Evolutionary conservation across 148 eudicot species (phyloP), one percentile per base, ranked within the genome.

Genomic region (Chenopodium album): DNA sequence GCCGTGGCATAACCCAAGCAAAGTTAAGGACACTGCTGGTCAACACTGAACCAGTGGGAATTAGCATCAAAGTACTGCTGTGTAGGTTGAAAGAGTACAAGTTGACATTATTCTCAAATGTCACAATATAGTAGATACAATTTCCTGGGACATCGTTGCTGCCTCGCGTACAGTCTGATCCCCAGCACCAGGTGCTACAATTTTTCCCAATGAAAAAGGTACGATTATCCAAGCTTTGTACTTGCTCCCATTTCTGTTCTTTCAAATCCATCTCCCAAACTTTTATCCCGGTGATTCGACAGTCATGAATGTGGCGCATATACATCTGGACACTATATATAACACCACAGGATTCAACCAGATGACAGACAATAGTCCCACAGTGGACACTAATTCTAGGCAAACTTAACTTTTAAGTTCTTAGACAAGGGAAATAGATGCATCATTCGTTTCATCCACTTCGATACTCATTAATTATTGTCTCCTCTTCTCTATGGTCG

Each of bases 261-360:
- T 19, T 48, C 63, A 78, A 78, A 68, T 78, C 73, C 81, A 78
- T 50, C 11, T 50, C 74, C 81, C 81, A 78, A 28, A 68, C 62
- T 14, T 78, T 52, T 34, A 68, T 41, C 14, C 28, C 16, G 31
- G 59, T 50, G 44, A 50, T 31, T 1, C 41, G 62, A 14, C 62
- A 1, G 22, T 56, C 20, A 59, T n/a, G 12, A 19, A 10, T 48
- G 2, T 67, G 29, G 28, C 41, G 63, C 5, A 47, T n/a, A 3
- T 23, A 17, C 8, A 67, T 29, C 4, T 22, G 4, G 44, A 78
- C 60, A 22, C 28, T 11, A 50, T 66, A 68, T 16, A 67, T n/a
- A 22, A 4, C 28, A 50, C 74, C 64, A 48, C 73, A 47, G 7
- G 81, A 78, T 54, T 78, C 81, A n/a, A 78, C 59, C 22, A 78